A percentile compares a stretch with the other conserved stretches of the same genome.
Evolutionary conservation across 345 rosid species (phyloP).

Genomic region (Melastoma malabathricum): DNA sequence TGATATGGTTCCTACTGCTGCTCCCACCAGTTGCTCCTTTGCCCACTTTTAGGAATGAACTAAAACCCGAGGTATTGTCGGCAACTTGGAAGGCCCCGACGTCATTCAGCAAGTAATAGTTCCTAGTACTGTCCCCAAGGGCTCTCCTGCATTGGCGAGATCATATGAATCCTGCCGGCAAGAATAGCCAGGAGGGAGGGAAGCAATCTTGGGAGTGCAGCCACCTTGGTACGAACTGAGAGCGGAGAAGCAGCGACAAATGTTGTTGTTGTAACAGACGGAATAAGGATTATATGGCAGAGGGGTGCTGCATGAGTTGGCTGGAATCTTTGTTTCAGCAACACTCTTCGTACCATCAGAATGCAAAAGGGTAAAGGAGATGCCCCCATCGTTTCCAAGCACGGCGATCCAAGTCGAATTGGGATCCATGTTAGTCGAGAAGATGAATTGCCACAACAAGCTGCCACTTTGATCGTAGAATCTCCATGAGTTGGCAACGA

Average conservation of each 20-base stretch:
- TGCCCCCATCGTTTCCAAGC: conserved; percentile 22
- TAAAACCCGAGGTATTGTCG: conserved; percentile 12
- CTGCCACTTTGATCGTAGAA: conserved; percentile 21
- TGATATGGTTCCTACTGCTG: not conserved
- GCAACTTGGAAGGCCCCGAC: conserved; percentile 32
- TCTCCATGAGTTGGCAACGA: conserved; percentile 36
- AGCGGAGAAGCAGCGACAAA: conserved; percentile 30
- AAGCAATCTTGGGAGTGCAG: conserved; percentile 22
- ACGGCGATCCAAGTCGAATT: conserved; percentile 33
- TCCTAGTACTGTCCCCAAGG: conserved; percentile 21
- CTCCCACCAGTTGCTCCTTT: conserved; percentile 4
- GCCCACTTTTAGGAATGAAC: conserved; percentile 22
- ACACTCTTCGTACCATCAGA: conserved; percentile 5
- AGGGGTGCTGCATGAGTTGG: conserved; percentile 26
- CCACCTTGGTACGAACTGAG: conserved; percentile 9
- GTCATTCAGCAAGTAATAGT: conserved; percentile 33
- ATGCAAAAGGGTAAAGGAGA: conserved; percentile 24
- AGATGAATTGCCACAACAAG: conserved; percentile 26
- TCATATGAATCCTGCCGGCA: not conserved
- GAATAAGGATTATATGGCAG: conserved; percentile 21
- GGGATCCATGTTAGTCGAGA: conserved; percentile 17
- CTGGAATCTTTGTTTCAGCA: conserved; percentile 19
- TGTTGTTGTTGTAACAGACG: conserved; percentile 17
- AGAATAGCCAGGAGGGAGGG: conserved; percentile 11
- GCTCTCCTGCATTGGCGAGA: conserved; percentile 23